Evolutionary conservation across 202 grass and related monocot species (phyloP), one percentile per base, ranked within the genome.

Genomic region (Schoenoplectus triqueter): DNA sequence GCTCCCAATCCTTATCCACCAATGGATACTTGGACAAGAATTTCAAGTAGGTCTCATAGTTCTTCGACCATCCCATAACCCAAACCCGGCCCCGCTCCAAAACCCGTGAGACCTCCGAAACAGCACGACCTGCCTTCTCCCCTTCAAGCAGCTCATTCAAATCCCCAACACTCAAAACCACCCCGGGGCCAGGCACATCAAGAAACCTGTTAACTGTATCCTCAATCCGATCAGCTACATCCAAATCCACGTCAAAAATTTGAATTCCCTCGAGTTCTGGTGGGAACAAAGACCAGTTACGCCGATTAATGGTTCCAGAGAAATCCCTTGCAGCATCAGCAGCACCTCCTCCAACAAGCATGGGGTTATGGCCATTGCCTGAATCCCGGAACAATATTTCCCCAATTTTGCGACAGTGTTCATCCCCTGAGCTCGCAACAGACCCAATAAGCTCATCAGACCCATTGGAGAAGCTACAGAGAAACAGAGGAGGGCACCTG

Each of bases 21-120:
- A 98, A 87, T 13, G 95, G 95, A 83, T 95, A 93, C 86, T 89
- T 94, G 40, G 91, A 95, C 21, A 95, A 86, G 88, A 98, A 95
- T 70, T 94, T 86, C 87, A 94, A 81, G 87, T 98, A 95, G 9
- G 90, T 94, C 69, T 98, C 93, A 45, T 95, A 98, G 47, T 93
- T 95, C 46, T 85, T 90, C 10, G 96, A 92, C 96, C 96, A 98
- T 0, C 91, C 96, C 86, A 98, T 92, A 45, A 98, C 90, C 91
- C 88, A 95, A 56, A 95, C 47, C 19, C 85, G 80, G 4, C 88
- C 75, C 1, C 66, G 39, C 90, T 98, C 96, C 22, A 98, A 88
- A 67, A 94, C 81, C 14, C 91, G 91, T 22, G 96, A 90, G 5
- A 98, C 84, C 91, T 98, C 96, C 21, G 81, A 61, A 54, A 98